phyloP scores from a whole-genome alignment of 176 grass and related monocot species.

The Carex kokanica region DNA sequence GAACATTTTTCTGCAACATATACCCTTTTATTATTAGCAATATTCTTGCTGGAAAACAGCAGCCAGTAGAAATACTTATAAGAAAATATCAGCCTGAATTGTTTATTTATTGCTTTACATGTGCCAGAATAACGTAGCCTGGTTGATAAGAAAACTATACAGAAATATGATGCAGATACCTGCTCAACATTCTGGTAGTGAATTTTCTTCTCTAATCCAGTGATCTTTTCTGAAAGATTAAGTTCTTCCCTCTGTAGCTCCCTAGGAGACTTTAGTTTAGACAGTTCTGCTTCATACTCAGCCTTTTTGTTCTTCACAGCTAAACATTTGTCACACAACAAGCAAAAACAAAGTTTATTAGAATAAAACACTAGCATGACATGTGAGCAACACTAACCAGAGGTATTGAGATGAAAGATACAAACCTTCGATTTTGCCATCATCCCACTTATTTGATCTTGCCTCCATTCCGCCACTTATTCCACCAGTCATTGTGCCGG shows the following conservation, averaged over 20 bases:
- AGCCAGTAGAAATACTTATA: neutral
- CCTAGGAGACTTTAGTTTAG: conserved; percentile 70
- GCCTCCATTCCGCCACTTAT: conserved; percentile 99
- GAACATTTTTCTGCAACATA: conserved; percentile 60
- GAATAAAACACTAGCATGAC: neutral
- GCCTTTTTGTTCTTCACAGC: conserved; percentile 82
- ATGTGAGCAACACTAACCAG: neutral
- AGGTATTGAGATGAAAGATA: neutral
- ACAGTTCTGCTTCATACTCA: conserved; percentile 67
- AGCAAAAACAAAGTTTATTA: conserved; percentile 30
- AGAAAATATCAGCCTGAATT: neutral
- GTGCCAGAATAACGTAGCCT: neutral
- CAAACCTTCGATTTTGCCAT: conserved; percentile 69
- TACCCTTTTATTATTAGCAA: conserved; percentile 5
- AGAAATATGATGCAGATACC: conserved; percentile 36
- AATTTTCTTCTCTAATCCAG: conserved; percentile 79
- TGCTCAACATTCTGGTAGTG: conserved; percentile 88
- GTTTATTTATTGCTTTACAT: neutral
- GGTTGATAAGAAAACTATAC: neutral
- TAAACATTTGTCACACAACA: conserved; percentile 28
- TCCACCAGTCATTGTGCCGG: conserved; percentile 98
- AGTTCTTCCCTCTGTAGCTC: conserved; percentile 85
- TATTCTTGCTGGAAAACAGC: neutral
- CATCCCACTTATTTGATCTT: conserved; percentile 99
- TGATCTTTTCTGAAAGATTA: conserved; percentile 86